A percentile compares a stretch with the other conserved stretches of the same genome.
These are phyloP conservation scores for Bipolaris cookei DNA, from an alignment of 2,329 filamentous ascomycete genomes.

Conservation along the genomic window DNA sequence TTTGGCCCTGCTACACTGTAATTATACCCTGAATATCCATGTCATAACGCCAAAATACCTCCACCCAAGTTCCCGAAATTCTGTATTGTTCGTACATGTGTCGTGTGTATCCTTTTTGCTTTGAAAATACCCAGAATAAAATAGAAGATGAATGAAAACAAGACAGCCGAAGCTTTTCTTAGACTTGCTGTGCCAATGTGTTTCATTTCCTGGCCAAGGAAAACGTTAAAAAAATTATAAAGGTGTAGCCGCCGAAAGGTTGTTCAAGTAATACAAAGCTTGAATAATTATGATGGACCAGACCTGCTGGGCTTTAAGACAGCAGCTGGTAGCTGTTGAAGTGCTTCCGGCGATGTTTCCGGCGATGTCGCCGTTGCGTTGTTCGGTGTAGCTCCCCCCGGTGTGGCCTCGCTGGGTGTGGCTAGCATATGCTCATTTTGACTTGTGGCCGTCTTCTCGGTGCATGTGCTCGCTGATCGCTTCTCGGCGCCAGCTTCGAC, in stretches of 20 bases:
- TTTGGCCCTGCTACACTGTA: neutral
- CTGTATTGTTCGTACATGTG: neutral
- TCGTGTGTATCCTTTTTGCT: neutral
- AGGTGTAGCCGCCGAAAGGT: neutral
- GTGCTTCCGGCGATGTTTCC: neutral
- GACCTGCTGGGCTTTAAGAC: constrained; percentile 2
- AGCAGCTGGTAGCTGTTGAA: constrained; percentile 1
- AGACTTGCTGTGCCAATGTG: neutral
- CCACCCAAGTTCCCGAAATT: neutral
- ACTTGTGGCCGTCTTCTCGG: neutral
- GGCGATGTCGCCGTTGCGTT: neutral
- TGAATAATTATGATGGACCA: neutral
- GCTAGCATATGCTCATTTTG: neutral
- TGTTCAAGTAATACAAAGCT: neutral
- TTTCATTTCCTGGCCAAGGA: neutral
- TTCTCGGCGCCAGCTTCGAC: constrained; percentile 28
- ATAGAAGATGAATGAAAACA: neutral
- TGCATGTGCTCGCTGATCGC: neutral
- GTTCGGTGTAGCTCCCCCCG: too few species aligned
- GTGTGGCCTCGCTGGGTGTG: neutral
- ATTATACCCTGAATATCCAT: neutral
- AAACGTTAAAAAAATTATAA: neutral
- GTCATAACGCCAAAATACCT: neutral
- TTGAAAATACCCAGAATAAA: neutral
- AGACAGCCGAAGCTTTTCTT: neutral